phyloP scores from a whole-genome alignment of 305 asterid species.

The Fraxinus greggii region DNA sequence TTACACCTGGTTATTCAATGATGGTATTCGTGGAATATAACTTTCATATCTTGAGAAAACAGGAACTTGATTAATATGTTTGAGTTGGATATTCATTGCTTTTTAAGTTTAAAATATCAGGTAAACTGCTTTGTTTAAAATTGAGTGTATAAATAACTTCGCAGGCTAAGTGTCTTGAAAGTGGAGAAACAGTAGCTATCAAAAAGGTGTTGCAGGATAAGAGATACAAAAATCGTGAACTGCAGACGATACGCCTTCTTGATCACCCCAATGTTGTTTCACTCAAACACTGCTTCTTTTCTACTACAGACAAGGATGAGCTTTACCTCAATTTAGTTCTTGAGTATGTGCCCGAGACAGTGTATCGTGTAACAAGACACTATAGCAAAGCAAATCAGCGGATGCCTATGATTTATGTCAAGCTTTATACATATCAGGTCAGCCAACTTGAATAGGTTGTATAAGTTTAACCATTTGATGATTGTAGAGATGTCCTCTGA shows the following conservation, averaged over 20 bases:
- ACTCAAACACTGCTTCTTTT: slow-evolving; percentile 81
- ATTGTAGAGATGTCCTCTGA: background rate
- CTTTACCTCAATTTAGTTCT: slow-evolving; percentile 79
- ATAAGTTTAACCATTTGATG: background rate
- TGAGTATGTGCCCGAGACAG: slow-evolving; percentile 78
- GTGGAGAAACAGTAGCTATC: slow-evolving; percentile 74
- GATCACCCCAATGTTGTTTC: slow-evolving; percentile 84
- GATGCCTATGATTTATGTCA: slow-evolving; percentile 83
- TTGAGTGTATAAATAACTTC: slow-evolving; percentile 4
- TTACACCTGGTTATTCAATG: too few species aligned
- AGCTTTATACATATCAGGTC: slow-evolving; percentile 83
- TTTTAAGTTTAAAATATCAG: background rate
- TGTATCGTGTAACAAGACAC: slow-evolving; percentile 70
- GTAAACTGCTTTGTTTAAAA: background rate
- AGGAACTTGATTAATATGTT: background rate
- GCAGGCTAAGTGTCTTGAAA: slow-evolving; percentile 87
- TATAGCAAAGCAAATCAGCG: slow-evolving; percentile 78
- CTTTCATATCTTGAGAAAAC: too few species aligned
- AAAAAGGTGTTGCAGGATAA: slow-evolving; percentile 83
- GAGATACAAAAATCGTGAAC: slow-evolving; percentile 77
- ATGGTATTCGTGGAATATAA: too few species aligned
- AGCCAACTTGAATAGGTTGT: slow-evolving; percentile 12
- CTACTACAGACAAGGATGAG: slow-evolving; percentile 77
- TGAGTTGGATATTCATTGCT: background rate
- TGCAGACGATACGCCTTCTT: slow-evolving; percentile 82